Percentiles rank a stretch among this genome's conserved stretches.
Conservation (phyloP, 257 asterid species). For the Nicotiana undulata region DNA sequence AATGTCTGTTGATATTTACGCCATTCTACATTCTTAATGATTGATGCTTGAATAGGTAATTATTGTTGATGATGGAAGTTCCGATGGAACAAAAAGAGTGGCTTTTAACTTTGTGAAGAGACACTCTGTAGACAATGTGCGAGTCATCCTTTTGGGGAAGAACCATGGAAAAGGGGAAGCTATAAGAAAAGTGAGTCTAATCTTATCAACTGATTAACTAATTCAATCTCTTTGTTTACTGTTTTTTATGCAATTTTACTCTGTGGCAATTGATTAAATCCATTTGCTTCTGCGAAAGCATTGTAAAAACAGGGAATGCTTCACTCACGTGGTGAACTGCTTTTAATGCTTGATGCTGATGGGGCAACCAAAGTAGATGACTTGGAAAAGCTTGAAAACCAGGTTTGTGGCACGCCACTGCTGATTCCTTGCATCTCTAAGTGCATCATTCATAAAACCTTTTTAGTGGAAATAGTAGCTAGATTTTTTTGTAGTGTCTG, state of each 20-base stretch:
- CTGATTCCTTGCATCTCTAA: background rate
- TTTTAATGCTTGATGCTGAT: slow-evolving; percentile 98
- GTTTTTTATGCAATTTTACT: background rate
- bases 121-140: slow-evolving; percentile 70
- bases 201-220: slow-evolving; percentile 12
- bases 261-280: slow-evolving; percentile 34
- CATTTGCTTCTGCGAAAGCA: slow-evolving; percentile 76
- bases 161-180: slow-evolving; percentile 99
- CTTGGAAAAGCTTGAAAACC: slow-evolving; percentile 92
- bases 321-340: slow-evolving; percentile 96
- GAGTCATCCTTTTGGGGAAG: slow-evolving; percentile 83
- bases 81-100: slow-evolving; percentile 73
- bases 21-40: background rate
- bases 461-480: background rate
- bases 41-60: slow-evolving; percentile 54
- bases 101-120: slow-evolving; percentile 86
- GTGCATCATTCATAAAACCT: background rate
- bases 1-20: background rate
- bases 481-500: slow-evolving; percentile 21
- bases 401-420: slow-evolving; percentile 48
- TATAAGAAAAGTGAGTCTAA: slow-evolving; percentile 81
- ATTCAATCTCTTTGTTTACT: slow-evolving; percentile 1
- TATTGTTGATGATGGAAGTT: slow-evolving; percentile 92
- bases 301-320: slow-evolving; percentile 92
- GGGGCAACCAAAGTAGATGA: slow-evolving; percentile 90